phyloP scores from a whole-genome alignment of 257 asterid genomes.

The Plantago major region DNA sequence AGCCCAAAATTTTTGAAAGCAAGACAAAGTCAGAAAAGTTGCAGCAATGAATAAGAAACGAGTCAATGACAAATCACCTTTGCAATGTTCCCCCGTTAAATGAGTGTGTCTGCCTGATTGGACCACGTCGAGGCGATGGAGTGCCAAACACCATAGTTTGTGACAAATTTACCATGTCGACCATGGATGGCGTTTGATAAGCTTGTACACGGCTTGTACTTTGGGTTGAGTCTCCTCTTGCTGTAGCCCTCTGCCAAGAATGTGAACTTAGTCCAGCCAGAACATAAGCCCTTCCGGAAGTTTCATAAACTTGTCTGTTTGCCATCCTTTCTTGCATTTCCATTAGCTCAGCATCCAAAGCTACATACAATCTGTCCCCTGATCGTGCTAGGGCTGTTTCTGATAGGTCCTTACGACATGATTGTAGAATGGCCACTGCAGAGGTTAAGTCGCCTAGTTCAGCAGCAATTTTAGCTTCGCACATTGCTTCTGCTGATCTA shows the following conservation, averaged over 20 bases:
- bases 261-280: slow-evolving; percentile 94
- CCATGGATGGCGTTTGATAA: slow-evolving; percentile 92
- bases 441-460: slow-evolving; percentile 57
- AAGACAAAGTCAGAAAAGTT: slow-evolving; percentile 7
- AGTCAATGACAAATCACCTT: slow-evolving; percentile 37
- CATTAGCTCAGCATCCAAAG: slow-evolving; percentile 61
- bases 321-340: slow-evolving; percentile 95
- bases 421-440: slow-evolving; percentile 53
- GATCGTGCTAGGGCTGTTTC: slow-evolving; percentile 56
- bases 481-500: slow-evolving; percentile 72
- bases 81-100: slow-evolving; percentile 31
- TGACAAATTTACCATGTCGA: slow-evolving; percentile 78
- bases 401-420: slow-evolving; percentile 41
- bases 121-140: slow-evolving; percentile 34
- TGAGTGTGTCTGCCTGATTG: slow-evolving; percentile 37
- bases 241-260: slow-evolving; percentile 95
- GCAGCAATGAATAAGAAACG: slow-evolving; percentile 10
- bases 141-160: slow-evolving; percentile 55
- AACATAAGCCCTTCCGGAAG: slow-evolving; percentile 86
- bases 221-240: slow-evolving; percentile 78
- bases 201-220: slow-evolving; percentile 58
- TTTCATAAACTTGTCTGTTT: slow-evolving; percentile 55
- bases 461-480: slow-evolving; percentile 68
- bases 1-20: slow-evolving; percentile 24
- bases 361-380: slow-evolving; percentile 52